Evolutionary conservation across 2,329 filamentous ascomycete genomes (phyloP), one percentile per base, ranked within the genome.

Genomic region (Calonectria hongkongensis): DNA sequence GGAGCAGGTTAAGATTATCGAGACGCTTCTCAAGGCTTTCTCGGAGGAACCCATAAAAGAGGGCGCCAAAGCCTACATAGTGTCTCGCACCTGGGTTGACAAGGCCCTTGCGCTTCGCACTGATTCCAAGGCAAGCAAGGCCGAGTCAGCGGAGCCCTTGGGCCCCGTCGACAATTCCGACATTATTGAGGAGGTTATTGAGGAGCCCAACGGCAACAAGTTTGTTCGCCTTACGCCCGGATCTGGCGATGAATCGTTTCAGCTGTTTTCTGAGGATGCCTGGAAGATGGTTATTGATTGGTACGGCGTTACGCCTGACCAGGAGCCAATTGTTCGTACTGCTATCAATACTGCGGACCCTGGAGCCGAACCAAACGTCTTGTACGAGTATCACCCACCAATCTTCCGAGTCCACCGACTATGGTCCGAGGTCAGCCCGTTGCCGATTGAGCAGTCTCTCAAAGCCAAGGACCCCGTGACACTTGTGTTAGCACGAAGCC

Each of bases 111-210:
- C 93, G 28, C 88, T 94, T 68, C 90, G 90, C 62, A 88, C 89
- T 10, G 89, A 91, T n/a, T 83, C 87, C 18, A 88, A 90, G 70
- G 84, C 88, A 65, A 88, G 87, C 25, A 87, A 89, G 74, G 88
- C 90, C 73, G 94, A 94, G 74, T 85, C 88, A n/a, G 81, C 87
- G 13, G 89, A 91, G 5, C 78, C 85, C 9, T 89, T 97, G 69
- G 95, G 95, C 1, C 94, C 94, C 0, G 90, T 98, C 39, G 95
- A 98, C 86, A 98, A 98, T 81, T 92, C 94, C 0, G 94, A 96
- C 80, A 92, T 98, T 73, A 91, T 96, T 65, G 87, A 92, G 72
- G 89, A 92, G 74, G 87, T 89, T 43, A 86, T 92, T 70, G 84
- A 83, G 63, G 89, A 91, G 71, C 84, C 87, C 12, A 82, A 82